phyloP scores from a whole-genome alignment of 495 filamentous ascomycete genomes.

The Daldinia vernicosa region DNA sequence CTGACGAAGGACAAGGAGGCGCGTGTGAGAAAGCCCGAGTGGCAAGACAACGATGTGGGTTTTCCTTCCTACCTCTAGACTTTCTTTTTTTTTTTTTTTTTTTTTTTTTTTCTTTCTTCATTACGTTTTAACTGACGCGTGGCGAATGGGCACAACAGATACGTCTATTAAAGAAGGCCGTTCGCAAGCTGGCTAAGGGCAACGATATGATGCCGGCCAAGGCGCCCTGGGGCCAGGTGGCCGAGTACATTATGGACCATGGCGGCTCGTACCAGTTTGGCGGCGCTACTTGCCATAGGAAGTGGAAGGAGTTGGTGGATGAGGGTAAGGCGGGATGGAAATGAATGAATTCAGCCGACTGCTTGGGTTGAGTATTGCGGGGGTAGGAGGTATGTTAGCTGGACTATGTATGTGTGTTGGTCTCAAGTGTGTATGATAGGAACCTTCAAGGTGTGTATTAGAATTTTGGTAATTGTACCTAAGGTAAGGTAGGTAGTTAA shows the following conservation, averaged over 20 bases:
- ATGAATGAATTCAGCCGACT: slow-evolving; percentile 9
- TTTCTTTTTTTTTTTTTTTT: too few species aligned
- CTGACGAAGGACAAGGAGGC: slow-evolving; percentile 80
- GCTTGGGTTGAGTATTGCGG: slow-evolving; percentile 6
- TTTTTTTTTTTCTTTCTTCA: too few species aligned
- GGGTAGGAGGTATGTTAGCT: neutral
- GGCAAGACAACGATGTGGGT: slow-evolving; percentile 81
- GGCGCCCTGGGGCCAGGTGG: slow-evolving; percentile 85
- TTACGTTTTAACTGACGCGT: slow-evolving; percentile 26
- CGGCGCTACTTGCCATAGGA: slow-evolving; percentile 87
- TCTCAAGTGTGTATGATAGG: slow-evolving; percentile 33
- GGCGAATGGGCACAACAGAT: slow-evolving; percentile 49
- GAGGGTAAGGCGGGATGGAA: slow-evolving; percentile 27
- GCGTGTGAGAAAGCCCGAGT: slow-evolving; percentile 79
- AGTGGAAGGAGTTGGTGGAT: slow-evolving; percentile 67
- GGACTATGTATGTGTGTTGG: slow-evolving; percentile 21
- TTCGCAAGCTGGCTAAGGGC: slow-evolving; percentile 50
- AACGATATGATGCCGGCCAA: slow-evolving; percentile 51
- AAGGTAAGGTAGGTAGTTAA: slow-evolving; percentile 3
- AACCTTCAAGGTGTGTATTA: slow-evolving; percentile 25
- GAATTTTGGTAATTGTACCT: slow-evolving; percentile 5
- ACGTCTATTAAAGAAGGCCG: slow-evolving; percentile 58
- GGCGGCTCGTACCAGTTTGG: slow-evolving; percentile 88
- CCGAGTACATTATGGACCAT: slow-evolving; percentile 71
- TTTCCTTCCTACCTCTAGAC: neutral